Conservation (phyloP, 176 grass and related monocot genomes). For the Oryza punctata region DNA sequence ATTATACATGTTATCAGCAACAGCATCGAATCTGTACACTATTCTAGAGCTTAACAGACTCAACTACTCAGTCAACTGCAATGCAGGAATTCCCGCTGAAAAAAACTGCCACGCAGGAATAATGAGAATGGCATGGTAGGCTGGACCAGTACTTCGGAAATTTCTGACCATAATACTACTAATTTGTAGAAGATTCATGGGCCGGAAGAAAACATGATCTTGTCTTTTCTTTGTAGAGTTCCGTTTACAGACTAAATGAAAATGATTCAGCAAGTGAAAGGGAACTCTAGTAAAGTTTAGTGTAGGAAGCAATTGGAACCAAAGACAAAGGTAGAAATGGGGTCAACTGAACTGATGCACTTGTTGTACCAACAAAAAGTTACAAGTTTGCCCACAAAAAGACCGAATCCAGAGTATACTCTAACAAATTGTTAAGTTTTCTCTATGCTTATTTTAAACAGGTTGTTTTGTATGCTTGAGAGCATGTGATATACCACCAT, state of each 20-base stretch:
- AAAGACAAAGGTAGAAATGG: neutral
- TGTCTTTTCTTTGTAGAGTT: neutral
- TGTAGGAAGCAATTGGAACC: neutral
- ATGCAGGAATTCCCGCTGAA: neutral
- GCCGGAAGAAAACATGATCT: neutral
- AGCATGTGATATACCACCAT: too few relatives aligned
- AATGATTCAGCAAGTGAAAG: neutral
- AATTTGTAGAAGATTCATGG: conserved; percentile 2
- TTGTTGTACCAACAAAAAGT: neutral
- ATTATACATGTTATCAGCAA: neutral
- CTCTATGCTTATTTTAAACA: neutral
- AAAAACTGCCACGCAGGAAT: neutral
- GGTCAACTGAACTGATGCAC: neutral
- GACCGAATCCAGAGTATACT: neutral
- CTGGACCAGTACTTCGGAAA: neutral
- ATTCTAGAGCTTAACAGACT: neutral
- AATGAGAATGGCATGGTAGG: neutral
- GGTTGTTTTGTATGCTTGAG: neutral
- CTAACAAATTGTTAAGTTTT: neutral
- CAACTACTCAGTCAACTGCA: neutral
- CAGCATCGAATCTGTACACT: conserved; percentile 1
- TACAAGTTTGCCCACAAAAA: neutral
- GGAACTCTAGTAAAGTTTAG: neutral
- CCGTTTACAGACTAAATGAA: neutral
- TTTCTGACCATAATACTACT: conserved; percentile 2